These are phyloP conservation scores for Boletus tomentosulus DNA, from an alignment of 768 basidiomycete genomes.

Conservation along the genomic window DNA sequence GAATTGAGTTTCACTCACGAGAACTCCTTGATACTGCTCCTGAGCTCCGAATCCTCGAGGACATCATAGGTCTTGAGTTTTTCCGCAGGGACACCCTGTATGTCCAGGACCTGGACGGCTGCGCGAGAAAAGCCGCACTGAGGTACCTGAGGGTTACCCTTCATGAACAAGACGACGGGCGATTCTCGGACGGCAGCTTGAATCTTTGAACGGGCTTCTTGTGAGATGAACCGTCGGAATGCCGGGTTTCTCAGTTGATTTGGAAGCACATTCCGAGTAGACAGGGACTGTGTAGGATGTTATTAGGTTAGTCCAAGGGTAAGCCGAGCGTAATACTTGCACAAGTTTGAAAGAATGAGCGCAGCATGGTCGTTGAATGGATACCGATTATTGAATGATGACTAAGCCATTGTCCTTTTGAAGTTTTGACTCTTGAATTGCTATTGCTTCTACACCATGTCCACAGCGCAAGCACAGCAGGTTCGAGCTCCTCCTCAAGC, in stretches of 20 bases:
- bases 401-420: background rate
- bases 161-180: conserved; percentile 97
- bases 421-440: background rate
- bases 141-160: conserved; percentile 82
- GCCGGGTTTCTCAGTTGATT: conserved; percentile 2
- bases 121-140: conserved; percentile 91
- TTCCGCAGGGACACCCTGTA: conserved; percentile 73
- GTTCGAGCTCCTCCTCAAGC: conserved; percentile 74
- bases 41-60: conserved; percentile 77
- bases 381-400: background rate
- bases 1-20: conserved; percentile 61
- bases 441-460: conserved; percentile 22
- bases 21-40: conserved; percentile 90
- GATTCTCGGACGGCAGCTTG: conserved; percentile 67
- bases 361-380: conserved; percentile 6
- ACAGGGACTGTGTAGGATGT: background rate
- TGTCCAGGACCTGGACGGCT: conserved; percentile 42
- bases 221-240: conserved; percentile 50
- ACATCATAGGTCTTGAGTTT: conserved; percentile 91
- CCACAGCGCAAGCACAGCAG: conserved; percentile 61
- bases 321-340: conserved; percentile 5
- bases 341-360: conserved; percentile 11
- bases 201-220: conserved; percentile 59
- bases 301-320: background rate
- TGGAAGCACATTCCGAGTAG: conserved; percentile 10